phyloP scores from a whole-genome alignment of 2,329 filamentous ascomycete species.

The Arachnomyces sp. region DNA sequence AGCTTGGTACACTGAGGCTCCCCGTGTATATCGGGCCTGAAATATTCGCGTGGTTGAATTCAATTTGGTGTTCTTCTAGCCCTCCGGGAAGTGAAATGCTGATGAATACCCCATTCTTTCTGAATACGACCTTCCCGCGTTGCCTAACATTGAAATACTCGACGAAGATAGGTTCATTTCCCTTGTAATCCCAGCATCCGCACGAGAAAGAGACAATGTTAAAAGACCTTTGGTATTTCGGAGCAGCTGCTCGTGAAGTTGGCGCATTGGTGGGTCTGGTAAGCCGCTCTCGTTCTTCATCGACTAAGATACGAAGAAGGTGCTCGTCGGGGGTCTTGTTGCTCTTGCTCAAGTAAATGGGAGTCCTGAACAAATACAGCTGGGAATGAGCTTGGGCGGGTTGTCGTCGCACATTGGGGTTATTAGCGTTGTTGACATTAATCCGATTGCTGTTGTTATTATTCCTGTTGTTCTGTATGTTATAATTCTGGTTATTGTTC shows the following conservation, averaged over 20 bases:
- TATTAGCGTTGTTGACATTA: too few relatives aligned
- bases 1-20: constrained; percentile 10
- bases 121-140: constrained; percentile 33
- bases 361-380: constrained; percentile 9
- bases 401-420: too few relatives aligned
- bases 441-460: too few relatives aligned
- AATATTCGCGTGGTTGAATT: constrained; percentile 17
- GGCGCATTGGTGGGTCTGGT: constrained; percentile 6
- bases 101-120: constrained; percentile 37
- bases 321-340: constrained; percentile 13
- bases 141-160: constrained; percentile 15
- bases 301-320: constrained; percentile 11
- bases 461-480: constrained; percentile 7
- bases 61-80: constrained; percentile 31
- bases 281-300: constrained; percentile 14
- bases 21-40: constrained; percentile 14
- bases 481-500: constrained; percentile 6
- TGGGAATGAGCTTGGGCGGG: too few relatives aligned
- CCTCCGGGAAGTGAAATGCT: constrained; percentile 35
- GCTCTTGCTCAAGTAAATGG: constrained; percentile 14
- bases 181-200: constrained; percentile 43
- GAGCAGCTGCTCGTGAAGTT: constrained; percentile 3
- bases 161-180: constrained; percentile 35
- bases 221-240: constrained; percentile 11
- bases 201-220: constrained; percentile 31